phyloP scores from a whole-genome alignment of 2,329 filamentous ascomycete species.

The Fusarium bulbicola region DNA sequence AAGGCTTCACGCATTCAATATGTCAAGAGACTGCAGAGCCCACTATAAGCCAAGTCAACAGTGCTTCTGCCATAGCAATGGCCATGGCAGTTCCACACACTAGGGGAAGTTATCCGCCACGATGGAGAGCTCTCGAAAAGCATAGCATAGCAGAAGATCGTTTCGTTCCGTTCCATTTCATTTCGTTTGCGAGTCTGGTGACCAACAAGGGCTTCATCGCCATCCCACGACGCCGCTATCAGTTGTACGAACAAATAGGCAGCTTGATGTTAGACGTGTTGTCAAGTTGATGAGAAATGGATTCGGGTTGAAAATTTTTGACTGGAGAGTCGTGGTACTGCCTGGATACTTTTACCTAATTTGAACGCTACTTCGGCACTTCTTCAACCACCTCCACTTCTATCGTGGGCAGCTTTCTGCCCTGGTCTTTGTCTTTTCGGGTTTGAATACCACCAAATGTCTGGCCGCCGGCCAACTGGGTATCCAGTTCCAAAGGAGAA shows the following conservation, averaged over 20 bases:
- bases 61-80: neutral
- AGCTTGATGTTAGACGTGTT: constrained; percentile 29
- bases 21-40: constrained; percentile 4
- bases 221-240: constrained; percentile 41
- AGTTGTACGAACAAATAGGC: constrained; percentile 39
- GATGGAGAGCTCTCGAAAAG: constrained; percentile 7
- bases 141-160: neutral
- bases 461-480: constrained; percentile 19
- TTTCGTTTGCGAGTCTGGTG: constrained; percentile 39
- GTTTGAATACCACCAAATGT: constrained; percentile 19
- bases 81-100: neutral
- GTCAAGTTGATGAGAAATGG: constrained; percentile 47
- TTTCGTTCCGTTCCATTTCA: neutral
- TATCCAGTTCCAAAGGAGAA: neutral
- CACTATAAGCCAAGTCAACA: constrained; percentile 19
- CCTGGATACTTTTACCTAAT: constrained; percentile 51
- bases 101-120: constrained; percentile 19
- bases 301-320: constrained; percentile 47
- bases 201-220: constrained; percentile 38
- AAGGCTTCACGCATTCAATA: constrained; percentile 2
- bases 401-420: constrained; percentile 32
- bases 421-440: constrained; percentile 1
- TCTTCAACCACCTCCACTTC: constrained; percentile 39
- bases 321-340: constrained; percentile 45
- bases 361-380: constrained; percentile 44